Evolutionary conservation across 768 basidiomycete species (phyloP), one percentile per base, ranked within the genome.

Genomic region (Nevesoporus exiguus): DNA sequence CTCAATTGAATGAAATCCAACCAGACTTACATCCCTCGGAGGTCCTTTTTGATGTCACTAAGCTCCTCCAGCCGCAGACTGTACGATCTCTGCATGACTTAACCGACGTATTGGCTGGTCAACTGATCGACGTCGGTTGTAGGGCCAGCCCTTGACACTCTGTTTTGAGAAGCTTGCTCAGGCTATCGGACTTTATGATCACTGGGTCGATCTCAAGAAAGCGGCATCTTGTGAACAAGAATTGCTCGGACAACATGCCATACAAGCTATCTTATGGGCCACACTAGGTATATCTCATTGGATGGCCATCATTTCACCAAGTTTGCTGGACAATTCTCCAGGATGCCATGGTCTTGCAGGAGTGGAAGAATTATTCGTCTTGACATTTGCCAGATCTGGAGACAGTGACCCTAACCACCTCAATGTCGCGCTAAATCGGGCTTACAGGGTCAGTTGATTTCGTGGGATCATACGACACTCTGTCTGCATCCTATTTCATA

Each of bases 1-100:
- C 80, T 24, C 64, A 74, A 43, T 65, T 91, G 24, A 88, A 90
- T 61, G 84, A 88, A 69, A 79, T 90, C 11, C 88, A 92, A 62
- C 80, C 85, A 5, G 81, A 88, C 61, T 74, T 89, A 34, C 84
- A 90, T 58, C 88, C 90, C 14, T 74, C 84, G 5, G 90, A 93
- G 66, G 76, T 91, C 36, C 76, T 93, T 39, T 85, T 79, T 62
- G 91, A 93, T 65, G 82, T 88, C 13, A 78, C 79, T 64, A 92
- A 92, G 66, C 76, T 92, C n/a, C 69, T 90, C 49, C 79, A 83
- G 39, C 80, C 86, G 10, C 71, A 78, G 63, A 80, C 82, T 66
- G 88, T 88, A 65, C 22, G 76, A 36, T 55, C 31, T 50, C 27
- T 49, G 43, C 21, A 29, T 17, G 21, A 15, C 25, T 46, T 22